These are phyloP conservation scores for Sesbania bispinosa DNA, from an alignment of 306 rosid species.

Conservation along the genomic window DNA sequence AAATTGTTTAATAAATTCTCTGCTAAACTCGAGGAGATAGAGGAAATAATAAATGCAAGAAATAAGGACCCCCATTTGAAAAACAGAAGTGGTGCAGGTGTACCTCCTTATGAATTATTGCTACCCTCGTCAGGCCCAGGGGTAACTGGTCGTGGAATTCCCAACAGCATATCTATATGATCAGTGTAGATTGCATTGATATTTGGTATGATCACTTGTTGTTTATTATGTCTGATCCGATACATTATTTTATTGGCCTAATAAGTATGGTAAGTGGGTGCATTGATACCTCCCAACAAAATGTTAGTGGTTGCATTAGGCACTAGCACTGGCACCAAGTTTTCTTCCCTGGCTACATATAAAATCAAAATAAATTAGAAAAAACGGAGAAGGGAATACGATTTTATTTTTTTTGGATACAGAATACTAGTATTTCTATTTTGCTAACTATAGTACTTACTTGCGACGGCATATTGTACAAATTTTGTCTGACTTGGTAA, in stretches of 20 bases:
- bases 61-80: slow-evolving; percentile 59
- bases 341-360: not conserved
- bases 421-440: too few relatives aligned
- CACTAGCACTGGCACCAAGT: not conserved
- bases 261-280: too few relatives aligned
- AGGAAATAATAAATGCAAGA: slow-evolving; percentile 63
- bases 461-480: too few relatives aligned
- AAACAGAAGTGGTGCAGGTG: slow-evolving; percentile 87
- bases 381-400: too few relatives aligned
- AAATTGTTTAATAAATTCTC: slow-evolving; percentile 56
- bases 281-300: too few relatives aligned
- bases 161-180: slow-evolving; percentile 86
- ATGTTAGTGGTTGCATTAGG: not conserved
- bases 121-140: slow-evolving; percentile 87
- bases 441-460: too few relatives aligned
- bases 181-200: not conserved
- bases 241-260: slow-evolving; percentile 10
- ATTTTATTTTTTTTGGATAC: too few relatives aligned
- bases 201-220: not conserved
- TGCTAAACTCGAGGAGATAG: slow-evolving; percentile 61
- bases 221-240: not conserved
- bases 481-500: too few relatives aligned
- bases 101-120: slow-evolving; percentile 83
- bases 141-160: slow-evolving; percentile 91
- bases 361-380: too few relatives aligned